Evolutionary conservation across 1,284 basidiomycete species (phyloP), one percentile per base, ranked within the genome.

Genomic region (Phlebopus sp.): DNA sequence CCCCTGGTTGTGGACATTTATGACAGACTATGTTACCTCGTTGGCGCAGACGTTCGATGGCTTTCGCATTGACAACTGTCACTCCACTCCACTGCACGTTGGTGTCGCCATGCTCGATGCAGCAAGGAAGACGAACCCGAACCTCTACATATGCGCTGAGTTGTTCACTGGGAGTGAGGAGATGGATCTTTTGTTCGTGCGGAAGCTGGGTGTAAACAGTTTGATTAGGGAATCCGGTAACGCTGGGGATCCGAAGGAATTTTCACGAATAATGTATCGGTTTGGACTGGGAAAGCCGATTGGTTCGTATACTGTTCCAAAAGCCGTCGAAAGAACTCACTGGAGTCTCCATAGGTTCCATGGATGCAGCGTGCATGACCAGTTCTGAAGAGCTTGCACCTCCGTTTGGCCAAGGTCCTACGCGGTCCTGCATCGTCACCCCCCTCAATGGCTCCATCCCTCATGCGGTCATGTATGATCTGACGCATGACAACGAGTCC

Each of bases 51-150:
- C 81, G 8, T 99, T 97, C 63, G 87, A 97, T 54, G 96, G 96
- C 6, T 97, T 99, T 78, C 82, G 97, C 19, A 89, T 99, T 59
- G 96, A 99, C 70, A 99, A 99, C 66, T 97, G 93, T 59, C 96
- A 99, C 69, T 98, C 96, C 13, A 99, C 96, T 0, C 97, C 96
- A 5, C 72, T 98, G 39, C 85, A 92, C 56, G 93, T 98, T 15
- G 96, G 95, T n/a, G 86, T 88, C 13, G 76, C 79, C 47, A 86
- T 99, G 72, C 84, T 99, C 27, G 97, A 99, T 62, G 85, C 87
- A 8, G 96, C 95, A 5, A 81, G 97, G 35, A 82, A 84, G 18
- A 81, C 85, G 48, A 94, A 94, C 59, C 93, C 94, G 1, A 80
- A 99, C 61, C 76, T 99, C 30, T 98, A 98, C 62, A 84, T 99